These are phyloP conservation scores for Agaricus subrufescens DNA, from an alignment of 768 basidiomycete genomes.

Conservation along the genomic window DNA sequence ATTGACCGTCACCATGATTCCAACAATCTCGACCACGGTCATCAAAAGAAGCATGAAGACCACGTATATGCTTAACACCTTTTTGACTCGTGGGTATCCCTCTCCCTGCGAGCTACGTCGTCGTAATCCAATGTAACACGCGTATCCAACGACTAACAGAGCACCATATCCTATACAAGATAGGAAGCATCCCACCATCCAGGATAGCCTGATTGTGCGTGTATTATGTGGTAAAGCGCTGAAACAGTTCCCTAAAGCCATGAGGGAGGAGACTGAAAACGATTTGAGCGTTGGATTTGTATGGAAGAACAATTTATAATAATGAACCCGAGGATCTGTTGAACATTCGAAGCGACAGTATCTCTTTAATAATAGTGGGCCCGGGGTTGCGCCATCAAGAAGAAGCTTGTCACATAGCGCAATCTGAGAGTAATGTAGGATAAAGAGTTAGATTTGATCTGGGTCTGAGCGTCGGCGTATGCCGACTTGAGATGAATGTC, in stretches of 20 bases:
- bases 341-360: too few species aligned
- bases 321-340: too few species aligned
- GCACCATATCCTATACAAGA: neutral
- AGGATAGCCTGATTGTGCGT: neutral
- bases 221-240: neutral
- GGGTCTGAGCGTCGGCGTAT: too few species aligned
- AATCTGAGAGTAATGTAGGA: too few species aligned
- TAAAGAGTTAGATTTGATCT: too few species aligned
- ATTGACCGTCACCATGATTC: neutral
- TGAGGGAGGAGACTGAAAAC: neutral
- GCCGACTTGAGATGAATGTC: too few species aligned
- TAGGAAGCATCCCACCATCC: neutral
- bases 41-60: neutral
- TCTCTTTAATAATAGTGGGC: too few species aligned
- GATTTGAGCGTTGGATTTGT: too few species aligned
- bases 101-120: neutral
- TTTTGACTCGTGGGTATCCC: neutral
- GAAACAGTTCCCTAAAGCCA: constrained; percentile 18
- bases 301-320: too few species aligned
- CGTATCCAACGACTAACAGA: neutral
- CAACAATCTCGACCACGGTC: neutral
- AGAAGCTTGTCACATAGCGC: too few species aligned
- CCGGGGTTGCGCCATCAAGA: too few species aligned
- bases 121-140: neutral
- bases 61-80: neutral